Evolutionary conservation across 1,284 basidiomycete genomes (phyloP).

Genomic region (Chalciporus piperatoides): DNA sequence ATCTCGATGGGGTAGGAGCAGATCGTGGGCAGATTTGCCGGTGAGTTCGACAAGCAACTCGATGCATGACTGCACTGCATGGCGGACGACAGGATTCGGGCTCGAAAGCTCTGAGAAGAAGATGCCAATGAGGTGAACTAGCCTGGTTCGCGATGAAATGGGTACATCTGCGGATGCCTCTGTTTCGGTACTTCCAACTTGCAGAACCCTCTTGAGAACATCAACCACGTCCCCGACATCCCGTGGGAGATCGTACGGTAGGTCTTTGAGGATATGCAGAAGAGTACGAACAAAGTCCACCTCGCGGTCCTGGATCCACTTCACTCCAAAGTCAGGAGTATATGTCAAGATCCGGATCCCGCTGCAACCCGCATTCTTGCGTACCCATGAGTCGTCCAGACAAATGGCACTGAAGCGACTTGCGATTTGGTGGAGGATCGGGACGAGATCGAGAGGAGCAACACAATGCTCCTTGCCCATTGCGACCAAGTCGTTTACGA

Average conservation of each 20-base stretch:
- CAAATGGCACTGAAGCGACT: slow-evolving; percentile 81
- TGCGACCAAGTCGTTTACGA: slow-evolving; percentile 68
- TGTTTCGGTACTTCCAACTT: slow-evolving; percentile 59
- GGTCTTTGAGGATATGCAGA: slow-evolving; percentile 93
- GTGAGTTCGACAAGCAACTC: slow-evolving; percentile 76
- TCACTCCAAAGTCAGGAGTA: slow-evolving; percentile 67
- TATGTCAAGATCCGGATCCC: slow-evolving; percentile 79
- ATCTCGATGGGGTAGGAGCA: slow-evolving; percentile 84
- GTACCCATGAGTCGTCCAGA: slow-evolving; percentile 84
- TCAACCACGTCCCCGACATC: slow-evolving; percentile 80
- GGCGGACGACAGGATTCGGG: slow-evolving; percentile 83
- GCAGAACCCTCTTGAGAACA: slow-evolving; percentile 76
- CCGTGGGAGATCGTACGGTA: slow-evolving; percentile 85
- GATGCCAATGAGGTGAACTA: slow-evolving; percentile 72
- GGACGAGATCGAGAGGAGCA: slow-evolving; percentile 52
- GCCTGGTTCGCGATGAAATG: slow-evolving; percentile 47
- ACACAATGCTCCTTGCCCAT: slow-evolving; percentile 48
- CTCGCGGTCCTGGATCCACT: slow-evolving; percentile 87
- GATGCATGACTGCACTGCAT: slow-evolving; percentile 83
- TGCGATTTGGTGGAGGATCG: slow-evolving; percentile 74
- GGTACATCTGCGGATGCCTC: slow-evolving; percentile 42
- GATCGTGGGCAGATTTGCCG: slow-evolving; percentile 69
- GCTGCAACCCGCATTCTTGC: slow-evolving; percentile 83
- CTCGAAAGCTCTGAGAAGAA: slow-evolving; percentile 90
- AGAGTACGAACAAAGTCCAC: slow-evolving; percentile 90